Evolutionary conservation across 1,284 basidiomycete species (phyloP).

Genomic region (Ustilago bromivora): DNA sequence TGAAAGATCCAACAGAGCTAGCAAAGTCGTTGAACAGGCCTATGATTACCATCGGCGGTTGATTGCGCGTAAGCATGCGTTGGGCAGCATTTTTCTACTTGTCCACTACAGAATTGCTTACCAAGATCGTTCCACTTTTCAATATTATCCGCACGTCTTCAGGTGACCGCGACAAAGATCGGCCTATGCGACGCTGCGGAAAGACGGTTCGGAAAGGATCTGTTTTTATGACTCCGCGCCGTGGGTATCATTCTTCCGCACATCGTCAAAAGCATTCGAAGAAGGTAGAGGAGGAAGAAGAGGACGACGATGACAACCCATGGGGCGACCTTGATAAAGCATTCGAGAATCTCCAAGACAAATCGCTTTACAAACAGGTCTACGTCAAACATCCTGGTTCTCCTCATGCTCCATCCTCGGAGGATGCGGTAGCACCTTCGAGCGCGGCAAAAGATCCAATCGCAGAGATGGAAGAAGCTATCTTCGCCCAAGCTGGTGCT

Average conservation of each 20-base stretch:
- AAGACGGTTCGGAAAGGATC: neutral
- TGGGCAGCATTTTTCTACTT: neutral
- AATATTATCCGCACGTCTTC: neutral
- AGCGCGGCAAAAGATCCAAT: slow-evolving; percentile 18
- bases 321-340: slow-evolving; percentile 58
- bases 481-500: slow-evolving; percentile 51
- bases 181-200: neutral
- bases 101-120: slow-evolving; percentile 17
- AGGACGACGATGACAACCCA: slow-evolving; percentile 48
- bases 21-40: slow-evolving; percentile 70
- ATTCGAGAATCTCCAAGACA: slow-evolving; percentile 42
- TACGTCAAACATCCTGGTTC: slow-evolving; percentile 17
- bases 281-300: slow-evolving; percentile 11
- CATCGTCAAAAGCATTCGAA: neutral
- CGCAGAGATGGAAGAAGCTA: slow-evolving; percentile 51
- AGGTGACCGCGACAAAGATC: neutral
- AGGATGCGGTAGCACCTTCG: neutral
- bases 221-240: slow-evolving; percentile 1
- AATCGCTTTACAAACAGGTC: slow-evolving; percentile 43
- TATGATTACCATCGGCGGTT: slow-evolving; percentile 86
- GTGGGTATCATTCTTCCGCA: slow-evolving; percentile 29
- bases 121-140: neutral
- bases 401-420: neutral
- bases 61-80: slow-evolving; percentile 14
- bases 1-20: slow-evolving; percentile 57